Base-by-base conservation (phyloP, 2,329 filamentous ascomycete species). In the Fusarium algeriense region DNA sequence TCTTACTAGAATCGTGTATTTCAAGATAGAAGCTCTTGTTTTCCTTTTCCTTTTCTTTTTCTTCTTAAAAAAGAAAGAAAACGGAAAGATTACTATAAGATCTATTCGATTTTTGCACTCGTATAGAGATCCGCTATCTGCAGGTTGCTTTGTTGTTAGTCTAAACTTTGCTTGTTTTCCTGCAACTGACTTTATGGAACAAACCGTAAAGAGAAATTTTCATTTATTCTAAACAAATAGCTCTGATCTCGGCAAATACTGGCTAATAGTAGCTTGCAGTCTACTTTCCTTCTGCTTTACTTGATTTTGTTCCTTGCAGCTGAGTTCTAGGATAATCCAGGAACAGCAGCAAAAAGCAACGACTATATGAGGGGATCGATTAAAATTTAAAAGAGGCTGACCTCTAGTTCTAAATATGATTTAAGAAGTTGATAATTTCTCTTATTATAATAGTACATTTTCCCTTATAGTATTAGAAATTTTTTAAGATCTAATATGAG, bases 321-420 rank as follows among this genome's bases (percentile, higher is more conserved):
- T 61, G 48, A 61, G 37, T 23, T 20, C 55, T 26, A 38, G 41
- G 53, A 32, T 48, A 15, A 48, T 38, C 43, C 32, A 54, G 26
- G 28, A 20, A 49, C 32, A 41, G 14, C 6, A 37, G 32, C 17
- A 40, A 60, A 66, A 67, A 49, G 43, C 43, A 67, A 67, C 14
- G 20, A 44, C 12, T 15, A 13, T 17, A 38, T n/a, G 40, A 19
- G 6, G 14, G 6, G 26, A 32, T 63, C 17, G 35, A 49, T 30
- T 32, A 9, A 12, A 15, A 8, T 13, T 34, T 6, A n/a, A 34
- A 13, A 23, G 37, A 43, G 10, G 9, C 23, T 58, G 17, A 57
- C 17, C 20, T 35, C 20, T 20, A 45, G 43, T 35, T 17, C 20
- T 23, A n/a, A 41, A 11, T 9, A 30, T 2, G 32, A 8, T n/a